Evolutionary conservation across 768 basidiomycete species (phyloP).

Genomic region (Antrodiella citrinella): DNA sequence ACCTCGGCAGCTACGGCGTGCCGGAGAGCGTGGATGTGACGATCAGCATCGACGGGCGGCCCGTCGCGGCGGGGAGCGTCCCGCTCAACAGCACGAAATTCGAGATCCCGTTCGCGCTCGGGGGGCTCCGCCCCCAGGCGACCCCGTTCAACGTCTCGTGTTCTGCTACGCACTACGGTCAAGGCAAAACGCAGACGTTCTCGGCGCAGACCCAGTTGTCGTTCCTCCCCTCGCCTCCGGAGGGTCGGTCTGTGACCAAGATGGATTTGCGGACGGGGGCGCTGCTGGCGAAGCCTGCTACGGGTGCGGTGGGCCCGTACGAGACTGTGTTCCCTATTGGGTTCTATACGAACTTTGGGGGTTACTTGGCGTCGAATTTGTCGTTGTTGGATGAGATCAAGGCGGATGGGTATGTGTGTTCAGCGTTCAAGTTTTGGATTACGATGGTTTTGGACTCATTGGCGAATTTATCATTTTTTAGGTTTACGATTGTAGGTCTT

Average conservation of each 20-base stretch:
- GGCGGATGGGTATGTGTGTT: conserved; percentile 42
- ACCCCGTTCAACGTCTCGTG: conserved; percentile 28
- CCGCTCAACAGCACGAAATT: conserved; percentile 30
- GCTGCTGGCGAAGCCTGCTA: conserved; percentile 30
- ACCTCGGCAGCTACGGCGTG: conserved; percentile 9
- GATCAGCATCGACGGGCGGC: conserved; percentile 22
- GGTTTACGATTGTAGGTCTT: conserved; percentile 31
- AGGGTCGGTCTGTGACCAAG: conserved; percentile 35
- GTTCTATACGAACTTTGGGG: conserved; percentile 59
- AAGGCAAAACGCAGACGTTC: conserved; percentile 23
- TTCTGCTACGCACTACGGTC: conserved; percentile 20
- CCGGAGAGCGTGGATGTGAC: conserved; percentile 19
- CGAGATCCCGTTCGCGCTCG: conserved; percentile 27
- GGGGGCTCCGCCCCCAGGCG: conserved; percentile 21
- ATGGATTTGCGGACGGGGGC: conserved; percentile 39
- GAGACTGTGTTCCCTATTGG: conserved; percentile 57
- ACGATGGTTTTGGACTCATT: neutral
- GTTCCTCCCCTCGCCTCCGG: conserved; percentile 32
- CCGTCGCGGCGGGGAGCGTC: conserved; percentile 20
- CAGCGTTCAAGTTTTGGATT: neutral
- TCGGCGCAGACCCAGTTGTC: conserved; percentile 24
- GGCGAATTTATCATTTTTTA: conserved; percentile 22
- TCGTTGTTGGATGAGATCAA: conserved; percentile 48
- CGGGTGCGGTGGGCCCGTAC: conserved; percentile 14
- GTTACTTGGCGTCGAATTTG: conserved; percentile 44